Evolutionary conservation across 2,329 filamentous ascomycete genomes (phyloP), one percentile per base, ranked within the genome.

Genomic region (Nemania diffusa): DNA sequence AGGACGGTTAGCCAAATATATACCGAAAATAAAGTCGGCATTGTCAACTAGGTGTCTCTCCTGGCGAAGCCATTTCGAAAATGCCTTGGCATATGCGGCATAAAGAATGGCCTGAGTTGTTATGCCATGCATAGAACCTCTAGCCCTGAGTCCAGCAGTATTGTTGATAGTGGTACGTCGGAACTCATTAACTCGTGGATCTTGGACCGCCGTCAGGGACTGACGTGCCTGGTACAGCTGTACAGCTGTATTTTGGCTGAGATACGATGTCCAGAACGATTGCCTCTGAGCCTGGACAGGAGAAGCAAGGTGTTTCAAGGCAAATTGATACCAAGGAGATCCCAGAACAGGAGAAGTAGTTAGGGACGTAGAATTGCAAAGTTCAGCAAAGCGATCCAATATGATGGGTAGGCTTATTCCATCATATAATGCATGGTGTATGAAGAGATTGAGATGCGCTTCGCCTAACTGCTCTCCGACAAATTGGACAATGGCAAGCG

Each of bases 401-500:
- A 97, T 80, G 0, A 84, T 76, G 0, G 90, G 87, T 4, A 97
- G 81, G 73, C 92, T 96, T 67, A 97, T 84, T 5, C 90, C 94
- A 77, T 97, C 95, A 75, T 97, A 98, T 0, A 97, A 83, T 0
- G 92, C 92, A 77, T 98, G 94, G 69, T 97, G 94, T 4, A 97
- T 90, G 27, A 83, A 83, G 5, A 93, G 81, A 1, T 85, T 79
- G 3, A 89, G 62, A 0, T 69, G 46, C 72, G 78, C 79, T 2
- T 70, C 66, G 0, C 71, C 69, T 0, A 69, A 44, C 0, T 69
- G 62, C 3, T 70, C 60, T 1, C 70, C 64, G 2, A 70, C 46
- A 0, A 76, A 65, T 0, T 56, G 44, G 2, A 81, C 55, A 4
- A 70, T 64, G 2, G 76, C 69, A 50, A 79, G 71, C 0, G 75